A percentile compares a stretch with the other conserved stretches of the same genome.
Evolutionary conservation across 768 basidiomycete species (phyloP).

Genomic region (Sporobolomyces phaffii): DNA sequence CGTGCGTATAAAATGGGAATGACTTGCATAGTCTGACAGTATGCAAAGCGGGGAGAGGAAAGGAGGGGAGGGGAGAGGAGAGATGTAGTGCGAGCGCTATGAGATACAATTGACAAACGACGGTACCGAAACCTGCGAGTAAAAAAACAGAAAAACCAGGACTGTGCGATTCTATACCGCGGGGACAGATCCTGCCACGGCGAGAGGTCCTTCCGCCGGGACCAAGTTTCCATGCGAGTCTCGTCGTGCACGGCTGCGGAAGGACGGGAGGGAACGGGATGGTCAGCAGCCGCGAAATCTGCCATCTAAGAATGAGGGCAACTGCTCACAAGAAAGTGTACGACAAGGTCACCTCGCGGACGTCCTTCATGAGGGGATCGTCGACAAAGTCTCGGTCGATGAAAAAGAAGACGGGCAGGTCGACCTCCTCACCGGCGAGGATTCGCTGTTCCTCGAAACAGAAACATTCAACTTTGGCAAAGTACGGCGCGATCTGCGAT

Average conservation of each 20-base stretch:
- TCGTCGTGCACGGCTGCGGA: conserved; percentile 37
- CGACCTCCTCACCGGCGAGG: conserved; percentile 89
- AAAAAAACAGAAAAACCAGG: too few species aligned
- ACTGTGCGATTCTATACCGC: conserved; percentile 30
- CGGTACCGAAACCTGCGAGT: too few species aligned
- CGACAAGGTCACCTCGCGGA: conserved; percentile 86
- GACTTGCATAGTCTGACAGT: too few species aligned
- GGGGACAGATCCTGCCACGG: conserved; percentile 19
- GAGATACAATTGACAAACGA: too few species aligned
- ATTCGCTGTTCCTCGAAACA: conserved; percentile 98
- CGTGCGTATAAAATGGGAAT: too few species aligned
- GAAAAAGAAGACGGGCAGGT: conserved; percentile 97
- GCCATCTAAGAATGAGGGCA: too few species aligned
- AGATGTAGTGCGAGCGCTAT: too few species aligned
- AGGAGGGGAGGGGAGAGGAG: not conserved
- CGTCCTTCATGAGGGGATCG: conserved; percentile 75
- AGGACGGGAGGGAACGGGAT: not conserved
- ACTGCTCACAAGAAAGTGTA: conserved; percentile 86
- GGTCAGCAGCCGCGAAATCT: too few species aligned
- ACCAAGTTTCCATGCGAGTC: conserved; percentile 41
- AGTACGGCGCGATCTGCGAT: conserved; percentile 85
- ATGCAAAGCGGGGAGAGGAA: not conserved
- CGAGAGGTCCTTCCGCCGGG: conserved; percentile 34
- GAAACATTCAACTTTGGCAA: conserved; percentile 98
- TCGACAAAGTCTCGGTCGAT: conserved; percentile 96